Percentiles rank a stretch among this genome's conserved stretches.
These are phyloP conservation scores for Tuber borchii DNA, from an alignment of 495 filamentous ascomycete genomes.

Conservation along the genomic window DNA sequence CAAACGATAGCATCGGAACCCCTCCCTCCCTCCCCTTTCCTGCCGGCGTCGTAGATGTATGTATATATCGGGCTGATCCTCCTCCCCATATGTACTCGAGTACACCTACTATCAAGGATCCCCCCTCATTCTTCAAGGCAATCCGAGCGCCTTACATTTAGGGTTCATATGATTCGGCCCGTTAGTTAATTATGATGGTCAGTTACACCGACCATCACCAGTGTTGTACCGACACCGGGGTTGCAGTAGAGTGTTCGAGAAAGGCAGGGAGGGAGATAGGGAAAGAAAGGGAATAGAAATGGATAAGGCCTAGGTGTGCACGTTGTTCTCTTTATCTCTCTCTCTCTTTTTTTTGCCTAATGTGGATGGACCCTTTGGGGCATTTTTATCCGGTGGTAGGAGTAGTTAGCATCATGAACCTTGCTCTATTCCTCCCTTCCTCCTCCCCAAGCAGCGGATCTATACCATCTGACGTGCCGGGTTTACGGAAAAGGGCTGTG, in stretches of 20 bases:
- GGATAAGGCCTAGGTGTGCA: not conserved
- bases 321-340: not conserved
- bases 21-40: not conserved
- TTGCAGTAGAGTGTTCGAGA: not conserved
- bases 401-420: not conserved
- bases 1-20: not conserved
- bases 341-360: not conserved
- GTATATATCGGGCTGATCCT: not conserved
- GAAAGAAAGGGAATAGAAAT: not conserved
- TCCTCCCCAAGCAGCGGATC: not conserved
- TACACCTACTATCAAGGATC: not conserved
- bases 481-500: not conserved
- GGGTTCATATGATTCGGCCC: not conserved
- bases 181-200: not conserved
- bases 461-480: not conserved
- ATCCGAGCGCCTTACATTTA: not conserved
- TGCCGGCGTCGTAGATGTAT: not conserved
- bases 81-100: not conserved
- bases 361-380: not conserved
- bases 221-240: not conserved
- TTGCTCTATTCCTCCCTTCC: not conserved
- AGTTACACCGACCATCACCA: not conserved
- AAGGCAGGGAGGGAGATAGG: not conserved
- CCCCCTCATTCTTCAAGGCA: not conserved
- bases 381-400: not conserved